Percentiles rank a stretch among this genome's conserved stretches.
phyloP scores from a whole-genome alignment of 2,329 filamentous ascomycete species.

The Fusarium incarnatum region DNA sequence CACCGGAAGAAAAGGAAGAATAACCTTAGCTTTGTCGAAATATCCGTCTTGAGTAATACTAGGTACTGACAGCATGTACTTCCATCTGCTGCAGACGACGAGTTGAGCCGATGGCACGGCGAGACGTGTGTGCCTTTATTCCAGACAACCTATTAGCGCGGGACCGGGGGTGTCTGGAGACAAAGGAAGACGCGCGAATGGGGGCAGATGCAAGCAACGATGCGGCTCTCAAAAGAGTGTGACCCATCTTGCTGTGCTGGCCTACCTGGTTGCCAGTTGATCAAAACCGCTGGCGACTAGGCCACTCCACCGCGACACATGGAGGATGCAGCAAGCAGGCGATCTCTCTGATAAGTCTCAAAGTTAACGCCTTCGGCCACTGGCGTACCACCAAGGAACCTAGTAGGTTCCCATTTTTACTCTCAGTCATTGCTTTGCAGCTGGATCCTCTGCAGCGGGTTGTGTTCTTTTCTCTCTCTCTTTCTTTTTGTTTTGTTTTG shows the following conservation, averaged over 20 bases:
- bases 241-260: conserved; percentile 90
- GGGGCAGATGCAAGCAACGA: conserved; percentile 68
- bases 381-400: conserved; percentile 45
- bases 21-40: conserved; percentile 29
- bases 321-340: conserved; percentile 59
- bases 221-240: conserved; percentile 75
- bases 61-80: conserved; percentile 29
- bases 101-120: conserved; percentile 60
- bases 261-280: conserved; percentile 86
- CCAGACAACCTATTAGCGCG: conserved; percentile 65
- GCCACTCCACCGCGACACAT: conserved; percentile 67
- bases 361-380: conserved; percentile 48
- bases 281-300: conserved; percentile 71
- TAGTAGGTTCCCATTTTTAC: conserved; percentile 39
- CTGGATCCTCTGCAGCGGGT: conserved; percentile 31
- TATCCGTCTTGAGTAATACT: conserved; percentile 58
- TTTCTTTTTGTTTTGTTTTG: conserved; percentile 5
- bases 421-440: conserved; percentile 24
- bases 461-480: conserved; percentile 9
- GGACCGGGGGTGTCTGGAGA: conserved; percentile 61
- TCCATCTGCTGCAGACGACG: conserved; percentile 59
- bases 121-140: conserved; percentile 72
- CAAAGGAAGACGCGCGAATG: conserved; percentile 53
- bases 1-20: conserved; percentile 18
- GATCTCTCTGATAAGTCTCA: conserved; percentile 59